A percentile compares a stretch with the other conserved stretches of the same genome.
Evolutionary conservation across 139 green algal genomes (phyloP).

Genomic region (Marvania coccoides): DNA sequence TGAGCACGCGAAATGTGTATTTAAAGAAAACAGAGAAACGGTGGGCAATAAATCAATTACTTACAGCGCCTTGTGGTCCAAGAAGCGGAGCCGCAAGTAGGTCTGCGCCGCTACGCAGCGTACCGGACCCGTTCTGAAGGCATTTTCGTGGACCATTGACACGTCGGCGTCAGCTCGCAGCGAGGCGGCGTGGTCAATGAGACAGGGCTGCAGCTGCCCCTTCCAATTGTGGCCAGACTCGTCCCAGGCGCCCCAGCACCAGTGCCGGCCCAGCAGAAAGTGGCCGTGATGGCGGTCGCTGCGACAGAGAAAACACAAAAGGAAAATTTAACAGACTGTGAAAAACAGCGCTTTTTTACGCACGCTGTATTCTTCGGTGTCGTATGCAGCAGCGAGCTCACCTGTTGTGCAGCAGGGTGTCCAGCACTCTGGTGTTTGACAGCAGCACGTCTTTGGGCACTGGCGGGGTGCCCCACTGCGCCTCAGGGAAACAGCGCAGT

Average conservation of each 20-base stretch:
- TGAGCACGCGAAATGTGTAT: too few species aligned
- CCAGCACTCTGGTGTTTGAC: slow-evolving; percentile 69
- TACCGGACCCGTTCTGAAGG: slow-evolving; percentile 62
- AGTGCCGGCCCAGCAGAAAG: slow-evolving; percentile 65
- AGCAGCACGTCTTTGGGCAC: slow-evolving; percentile 40
- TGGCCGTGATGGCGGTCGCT: slow-evolving; percentile 12
- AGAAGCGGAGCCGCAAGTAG: slow-evolving; percentile 71
- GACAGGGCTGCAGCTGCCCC: slow-evolving; percentile 27
- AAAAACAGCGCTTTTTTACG: too few species aligned
- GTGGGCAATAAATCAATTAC: too few species aligned
- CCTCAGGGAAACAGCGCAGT: slow-evolving; percentile 15
- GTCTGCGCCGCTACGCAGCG: slow-evolving; percentile 49
- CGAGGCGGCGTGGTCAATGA: slow-evolving; percentile 81
- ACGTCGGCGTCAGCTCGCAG: slow-evolving; percentile 49
- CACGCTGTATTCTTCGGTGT: too few species aligned
- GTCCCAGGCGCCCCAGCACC: slow-evolving; percentile 28
- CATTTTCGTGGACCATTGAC: slow-evolving; percentile 64
- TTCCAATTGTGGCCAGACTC: not conserved
- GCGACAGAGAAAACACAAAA: too few species aligned
- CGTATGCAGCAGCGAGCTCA: too few species aligned
- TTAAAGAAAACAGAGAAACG: too few species aligned
- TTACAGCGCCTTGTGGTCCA: slow-evolving; percentile 32
- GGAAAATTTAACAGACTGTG: too few species aligned
- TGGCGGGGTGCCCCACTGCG: slow-evolving; percentile 19
- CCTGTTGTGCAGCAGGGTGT: slow-evolving; percentile 84